Evolutionary conservation across 2,329 filamentous ascomycete genomes (phyloP).

Genomic region (Emydomyces testavorans): DNA sequence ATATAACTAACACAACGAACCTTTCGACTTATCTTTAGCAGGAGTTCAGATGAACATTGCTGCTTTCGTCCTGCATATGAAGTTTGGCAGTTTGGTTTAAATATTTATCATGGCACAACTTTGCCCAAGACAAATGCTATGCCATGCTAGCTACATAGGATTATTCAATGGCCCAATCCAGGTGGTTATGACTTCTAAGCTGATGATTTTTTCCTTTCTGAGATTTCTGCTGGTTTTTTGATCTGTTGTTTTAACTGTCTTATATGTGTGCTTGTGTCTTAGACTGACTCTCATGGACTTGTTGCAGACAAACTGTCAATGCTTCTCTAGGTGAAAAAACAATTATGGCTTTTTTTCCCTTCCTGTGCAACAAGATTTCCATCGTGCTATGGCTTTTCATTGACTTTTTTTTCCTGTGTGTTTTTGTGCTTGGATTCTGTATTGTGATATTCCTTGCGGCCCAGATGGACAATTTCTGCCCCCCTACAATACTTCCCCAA

Average conservation of each 20-base stretch:
- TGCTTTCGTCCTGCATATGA: neutral
- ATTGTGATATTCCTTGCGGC: neutral
- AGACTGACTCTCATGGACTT: neutral
- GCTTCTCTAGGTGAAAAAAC: neutral
- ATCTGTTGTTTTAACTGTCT: constrained; percentile 1
- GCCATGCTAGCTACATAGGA: no score
- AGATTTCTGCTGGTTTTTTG: neutral
- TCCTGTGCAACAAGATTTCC: neutral
- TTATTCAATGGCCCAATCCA: no score
- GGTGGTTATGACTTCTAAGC: neutral
- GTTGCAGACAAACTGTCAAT: neutral
- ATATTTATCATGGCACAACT: neutral
- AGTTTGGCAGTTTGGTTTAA: neutral
- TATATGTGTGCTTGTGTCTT: neutral
- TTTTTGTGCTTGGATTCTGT: neutral
- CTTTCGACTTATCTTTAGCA: neutral
- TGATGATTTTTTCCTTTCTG: neutral
- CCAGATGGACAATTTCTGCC: neutral
- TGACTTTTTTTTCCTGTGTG: neutral
- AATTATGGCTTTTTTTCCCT: neutral
- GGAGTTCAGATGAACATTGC: neutral
- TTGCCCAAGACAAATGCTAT: neutral
- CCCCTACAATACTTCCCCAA: neutral
- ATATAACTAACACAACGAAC: constrained; percentile 8
- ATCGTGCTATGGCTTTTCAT: neutral